Percentiles rank a stretch among this genome's conserved stretches.
phyloP scores from a whole-genome alignment of 2,329 filamentous ascomycete species.

The Ophiostoma sp. region DNA sequence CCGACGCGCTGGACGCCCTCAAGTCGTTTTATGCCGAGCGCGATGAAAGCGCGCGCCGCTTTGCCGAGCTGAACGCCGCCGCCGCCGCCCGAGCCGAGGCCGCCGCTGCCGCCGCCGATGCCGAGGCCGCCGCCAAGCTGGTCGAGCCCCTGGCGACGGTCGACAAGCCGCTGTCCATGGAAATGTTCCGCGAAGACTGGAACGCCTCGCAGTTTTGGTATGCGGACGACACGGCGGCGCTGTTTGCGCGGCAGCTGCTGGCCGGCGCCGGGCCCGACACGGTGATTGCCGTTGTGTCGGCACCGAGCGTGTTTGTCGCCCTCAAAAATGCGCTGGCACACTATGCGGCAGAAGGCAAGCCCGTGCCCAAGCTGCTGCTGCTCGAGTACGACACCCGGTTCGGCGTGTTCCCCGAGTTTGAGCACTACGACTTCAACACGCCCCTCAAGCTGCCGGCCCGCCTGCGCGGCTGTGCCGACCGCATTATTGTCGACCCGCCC shows the following conservation, averaged over 20 bases:
- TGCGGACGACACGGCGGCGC: conserved; percentile 62
- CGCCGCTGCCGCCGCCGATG: background rate
- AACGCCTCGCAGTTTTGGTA: conserved; percentile 83
- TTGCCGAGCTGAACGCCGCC: conserved; percentile 60
- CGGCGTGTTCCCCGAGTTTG: conserved; percentile 63
- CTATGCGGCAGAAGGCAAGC: conserved; percentile 31
- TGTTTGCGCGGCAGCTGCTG: conserved; percentile 61
- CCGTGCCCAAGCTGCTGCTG: conserved; percentile 54
- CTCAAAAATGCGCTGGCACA: conserved; percentile 53
- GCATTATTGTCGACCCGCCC: conserved; percentile 70
- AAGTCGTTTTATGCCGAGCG: conserved; percentile 69
- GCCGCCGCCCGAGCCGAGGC: conserved; percentile 48
- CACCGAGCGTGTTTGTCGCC: conserved; percentile 72
- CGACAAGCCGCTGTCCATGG: conserved; percentile 50
- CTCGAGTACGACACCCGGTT: conserved; percentile 73
- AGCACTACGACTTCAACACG: conserved; percentile 67
- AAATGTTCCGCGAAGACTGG: conserved; percentile 74
- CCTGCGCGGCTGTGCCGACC: conserved; percentile 54
- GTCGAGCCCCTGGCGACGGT: background rate
- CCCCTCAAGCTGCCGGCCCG: conserved; percentile 60
- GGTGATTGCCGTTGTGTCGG: conserved; percentile 64
- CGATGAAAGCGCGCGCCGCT: conserved; percentile 59
- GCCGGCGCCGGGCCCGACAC: conserved; percentile 50
- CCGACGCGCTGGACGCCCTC: conserved; percentile 61
- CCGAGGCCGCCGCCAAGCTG: conserved; percentile 39